These are phyloP conservation scores for Tuber melanosporum DNA, from an alignment of 495 filamentous ascomycete genomes.

Conservation along the genomic window DNA sequence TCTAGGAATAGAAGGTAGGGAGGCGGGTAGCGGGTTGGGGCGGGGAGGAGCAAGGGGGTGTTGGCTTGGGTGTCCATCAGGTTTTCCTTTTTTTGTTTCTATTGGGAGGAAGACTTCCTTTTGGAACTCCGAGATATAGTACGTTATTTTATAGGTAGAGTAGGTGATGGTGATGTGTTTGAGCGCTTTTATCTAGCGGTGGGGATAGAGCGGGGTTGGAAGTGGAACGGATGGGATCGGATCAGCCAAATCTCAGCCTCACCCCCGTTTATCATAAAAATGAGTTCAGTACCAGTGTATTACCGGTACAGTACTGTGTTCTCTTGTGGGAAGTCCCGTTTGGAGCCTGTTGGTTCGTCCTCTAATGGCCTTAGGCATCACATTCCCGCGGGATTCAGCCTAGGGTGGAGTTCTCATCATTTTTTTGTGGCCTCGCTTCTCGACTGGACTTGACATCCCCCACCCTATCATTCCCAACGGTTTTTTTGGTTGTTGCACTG, in stretches of 20 bases:
- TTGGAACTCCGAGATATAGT: background rate
- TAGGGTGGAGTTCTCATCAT: background rate
- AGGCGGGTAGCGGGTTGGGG: background rate
- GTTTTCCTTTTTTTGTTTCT: background rate
- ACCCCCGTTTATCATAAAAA: background rate
- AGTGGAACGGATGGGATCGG: background rate
- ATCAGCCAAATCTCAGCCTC: background rate
- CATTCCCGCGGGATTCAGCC: background rate
- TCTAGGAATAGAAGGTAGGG: constrained; percentile 1
- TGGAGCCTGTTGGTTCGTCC: background rate
- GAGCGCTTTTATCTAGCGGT: background rate
- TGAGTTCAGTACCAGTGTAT: background rate
- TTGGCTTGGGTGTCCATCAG: background rate
- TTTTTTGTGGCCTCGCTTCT: background rate
- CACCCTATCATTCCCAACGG: background rate
- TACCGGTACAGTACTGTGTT: too few relatives aligned
- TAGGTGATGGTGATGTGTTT: background rate
- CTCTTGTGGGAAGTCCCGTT: background rate
- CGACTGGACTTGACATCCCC: background rate
- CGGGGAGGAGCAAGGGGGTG: background rate
- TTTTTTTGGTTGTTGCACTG: background rate
- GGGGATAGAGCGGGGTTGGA: background rate
- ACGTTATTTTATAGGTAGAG: background rate
- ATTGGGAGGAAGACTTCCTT: background rate
- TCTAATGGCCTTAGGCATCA: background rate